Evolutionary conservation across 345 rosid genomes (phyloP), one percentile per base, ranked within the genome.

Genomic region (Rhizophora mangle): DNA sequence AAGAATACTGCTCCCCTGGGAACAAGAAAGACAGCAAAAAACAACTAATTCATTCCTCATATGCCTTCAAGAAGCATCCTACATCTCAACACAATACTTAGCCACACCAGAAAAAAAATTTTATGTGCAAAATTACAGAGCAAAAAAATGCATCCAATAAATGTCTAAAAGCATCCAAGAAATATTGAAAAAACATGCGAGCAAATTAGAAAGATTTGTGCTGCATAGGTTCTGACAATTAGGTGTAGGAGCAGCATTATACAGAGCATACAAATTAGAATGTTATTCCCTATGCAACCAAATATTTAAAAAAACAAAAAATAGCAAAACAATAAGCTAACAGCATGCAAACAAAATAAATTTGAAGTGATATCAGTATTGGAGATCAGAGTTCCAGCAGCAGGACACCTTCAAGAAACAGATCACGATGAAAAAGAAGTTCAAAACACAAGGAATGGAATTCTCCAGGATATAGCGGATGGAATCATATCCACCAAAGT

Each of bases 1-100:
- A 67, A 96, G 95, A 67, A 96, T 92, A 81, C 97, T 96, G 62
- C 82, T 79, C 34, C 97, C 97, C 99, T 96, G 71, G n/a, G 64
- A 68, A 37, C 66, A 62, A 65, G 32, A 62, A 61, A 21, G 52
- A n/a, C 21, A 66, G 49, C 32, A 31, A 27, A n/a, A 37, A 39
- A 46, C 52, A 62, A 22, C 24, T 51, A 59, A 66, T 74, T 53
- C 68, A 58, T 71, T 55, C 63, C 27, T 58, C 24, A 18, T 8
- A 26, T 29, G n/a, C 30, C 49, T 46, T 21, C 4, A 43, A 43
- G 49, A 13, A 43, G 29, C 8, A 26, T 55, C 19, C 18, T 55
- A 5, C 4, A 6, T n/a, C n/a, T 34, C n/a, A 27, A 52, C 39
- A 22, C 6, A 36, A 55, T 6, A 55, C 16, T 37, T 37, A 56